Base-by-base conservation (phyloP, 129 eudicot species). In the Tagetes patula region DNA sequence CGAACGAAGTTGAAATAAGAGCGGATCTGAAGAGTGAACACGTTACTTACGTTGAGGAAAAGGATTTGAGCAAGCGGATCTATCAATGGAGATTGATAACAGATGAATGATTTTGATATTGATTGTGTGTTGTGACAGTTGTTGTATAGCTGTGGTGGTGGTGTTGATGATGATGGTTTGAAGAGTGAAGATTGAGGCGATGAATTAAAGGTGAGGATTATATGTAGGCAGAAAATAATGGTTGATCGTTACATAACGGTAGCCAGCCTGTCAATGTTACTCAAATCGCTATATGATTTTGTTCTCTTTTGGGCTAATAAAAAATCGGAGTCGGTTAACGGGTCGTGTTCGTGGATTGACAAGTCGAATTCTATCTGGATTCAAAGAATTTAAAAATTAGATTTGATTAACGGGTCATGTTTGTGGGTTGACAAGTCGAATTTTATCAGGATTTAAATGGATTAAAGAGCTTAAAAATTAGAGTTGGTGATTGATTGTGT, bases 41-140 rank as follows among this genome's bases (percentile, higher is more conserved):
- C 63, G 13, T 41, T 41, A 68, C 42, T 11, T 8, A 47, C 70
- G 76, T 77, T 32, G 62, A 52, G 13, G 54, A 40, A 20, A 36
- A 59, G 32, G 75, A 68, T 41, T 67, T 66, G n/a, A 45, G 59
- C 60, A 20, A 55, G 27, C 48, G 61, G 81, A 77, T 77, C 76
- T 77, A 50, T 47, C 8, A 38, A 58, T 53, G 5, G 58, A 47
- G 20, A 60, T 6, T 42, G 49, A 30, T 48, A 52, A 30, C 11
- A 38, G 10, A 45, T 40, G 5, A 12, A 1, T 50, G 42, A 50
- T 62, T 31, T n/a, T 60, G 20, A n/a, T 53, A 4, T 1, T 14
- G 31, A 20, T 53, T 53, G n/a, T 30, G 63, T 9, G n/a, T 37
- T 8, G 63, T 31, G 11, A 6, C 10, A 30, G 38, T 56, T 1